Evolutionary conservation across 1,284 basidiomycete species (phyloP), one percentile per base, ranked within the genome.

Genomic region (Apiotrichum mycotoxinovorans): DNA sequence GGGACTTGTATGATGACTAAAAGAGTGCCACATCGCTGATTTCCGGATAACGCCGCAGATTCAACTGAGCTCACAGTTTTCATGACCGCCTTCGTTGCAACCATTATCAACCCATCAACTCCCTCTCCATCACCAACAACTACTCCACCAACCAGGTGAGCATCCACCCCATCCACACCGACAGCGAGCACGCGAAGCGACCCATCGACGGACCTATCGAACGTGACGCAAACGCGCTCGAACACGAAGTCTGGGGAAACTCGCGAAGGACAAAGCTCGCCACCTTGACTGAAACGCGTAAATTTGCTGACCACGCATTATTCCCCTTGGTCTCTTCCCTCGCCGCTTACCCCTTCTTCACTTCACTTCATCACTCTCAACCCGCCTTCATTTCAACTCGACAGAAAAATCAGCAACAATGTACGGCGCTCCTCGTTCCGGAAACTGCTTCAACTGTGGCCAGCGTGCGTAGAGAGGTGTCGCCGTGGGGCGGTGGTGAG

Each of bases 391-490:
- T 38, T 4, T 26, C 22, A 17, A 14, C 30, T 26, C 33, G 17
- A 22, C 22, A 17, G 35, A 51, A 35, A 57, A 44, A 62, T 46
- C 33, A 35, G 33, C 60, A 64, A 62, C 56, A 64, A 71, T 72
- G 70, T 73, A 67, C 70, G 70, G 71, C 57, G 59, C 62, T 56
- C 60, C 61, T 56, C 66, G 69, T 63, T 65, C 66, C 54, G 67
- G 68, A 58, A 72, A 71, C 64, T 76, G 74, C 65, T 76, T 76
- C 71, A 76, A 76, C 70, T 76, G 74, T 66, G 74, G 74, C 62
- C 65, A 66, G 59, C 69, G 74, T 74, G 68, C 60, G 73, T 73
- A 52, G 58, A n/a, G 52, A 41, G 57, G 50, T 54, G 41, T 35
- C 46, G 33, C 46, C 46, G 33, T 35, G 46, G 33, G 46, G 33